Evolutionary conservation across 2,329 filamentous ascomycete genomes (phyloP), one percentile per base, ranked within the genome.

Genomic region (Pestalotiopsis sp.): DNA sequence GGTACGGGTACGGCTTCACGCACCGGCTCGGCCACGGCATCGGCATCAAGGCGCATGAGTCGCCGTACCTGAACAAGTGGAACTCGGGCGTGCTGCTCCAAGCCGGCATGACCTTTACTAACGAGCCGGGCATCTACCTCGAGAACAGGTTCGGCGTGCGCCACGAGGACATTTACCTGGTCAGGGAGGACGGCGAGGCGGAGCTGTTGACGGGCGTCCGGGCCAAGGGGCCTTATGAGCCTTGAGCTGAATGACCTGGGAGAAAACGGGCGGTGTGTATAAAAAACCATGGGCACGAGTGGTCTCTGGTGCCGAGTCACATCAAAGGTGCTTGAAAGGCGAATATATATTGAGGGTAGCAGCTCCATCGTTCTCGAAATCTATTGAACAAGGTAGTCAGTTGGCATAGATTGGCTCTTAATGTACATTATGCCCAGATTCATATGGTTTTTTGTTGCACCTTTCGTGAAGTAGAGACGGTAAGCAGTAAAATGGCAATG

Each of bases 41-140:
- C 62, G 89, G 89, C 0, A 90, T 91, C 74, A 91, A 91, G 77
- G 88, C 88, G 1, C 89, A 91, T 71, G 89, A 91, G 74, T 88
- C 86, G 38, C 89, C 88, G 0, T 91, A 91, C 71, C 78, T 91
- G 39, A 90, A 91, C 74, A 88, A 90, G 73, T 89, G 87, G 68
- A 91, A 91, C 72, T 79, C 79, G 2, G 77, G 74, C 2, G 79
- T 81, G 0, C 72, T 79, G 0, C 78, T 91, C 4, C 79, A 81
- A 60, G 79, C 86, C 0, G 88, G 89, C 0, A 91, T 91, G 88
- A 83, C 84, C 0, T 91, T 91, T 69, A 91, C 89, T 0, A 85
- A 86, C 11, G 89, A 91, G 78, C 89, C 89, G 0, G 89, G 89
- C 0, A 85, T 91, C 39, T 91, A 91, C 74, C 77, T 91, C 0